phyloP scores from a whole-genome alignment of 768 basidiomycete species.

The Lactifluus echinatus region DNA sequence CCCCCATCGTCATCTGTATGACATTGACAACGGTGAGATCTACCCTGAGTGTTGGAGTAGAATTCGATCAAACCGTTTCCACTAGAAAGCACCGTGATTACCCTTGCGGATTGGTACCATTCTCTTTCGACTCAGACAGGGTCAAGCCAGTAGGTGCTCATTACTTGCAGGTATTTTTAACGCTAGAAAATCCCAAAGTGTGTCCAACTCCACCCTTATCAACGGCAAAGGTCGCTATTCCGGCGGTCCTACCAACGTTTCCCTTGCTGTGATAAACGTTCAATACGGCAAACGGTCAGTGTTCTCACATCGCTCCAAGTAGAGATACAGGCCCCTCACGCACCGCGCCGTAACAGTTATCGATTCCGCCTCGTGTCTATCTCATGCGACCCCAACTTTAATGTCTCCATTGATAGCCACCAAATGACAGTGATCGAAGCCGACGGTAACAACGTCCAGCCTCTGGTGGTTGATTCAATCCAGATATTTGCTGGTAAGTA shows the following conservation, averaged over 20 bases:
- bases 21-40: conserved; percentile 23
- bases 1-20: conserved; percentile 21
- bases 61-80: neutral
- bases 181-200: conserved; percentile 6
- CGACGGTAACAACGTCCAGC: conserved; percentile 14
- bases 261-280: conserved; percentile 17
- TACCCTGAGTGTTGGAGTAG: neutral
- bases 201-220: conserved; percentile 8
- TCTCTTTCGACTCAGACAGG: neutral
- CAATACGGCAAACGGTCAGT: conserved; percentile 4
- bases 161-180: neutral
- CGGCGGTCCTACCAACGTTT: too few species aligned
- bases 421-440: conserved; percentile 20
- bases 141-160: neutral
- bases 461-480: conserved; percentile 9
- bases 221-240: too few species aligned
- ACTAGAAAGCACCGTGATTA: conserved; percentile 22
- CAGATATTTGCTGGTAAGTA: conserved; percentile 7
- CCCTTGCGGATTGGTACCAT: conserved; percentile 25
- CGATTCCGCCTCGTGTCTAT: conserved; percentile 11
- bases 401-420: conserved; percentile 18
- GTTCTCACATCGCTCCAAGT: too few species aligned
- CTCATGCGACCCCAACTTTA: conserved; percentile 4
- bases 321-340: neutral
- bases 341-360: neutral